These are phyloP conservation scores for Fusarium multiceps DNA, from an alignment of 2,329 filamentous ascomycete species.

Conservation along the genomic window DNA sequence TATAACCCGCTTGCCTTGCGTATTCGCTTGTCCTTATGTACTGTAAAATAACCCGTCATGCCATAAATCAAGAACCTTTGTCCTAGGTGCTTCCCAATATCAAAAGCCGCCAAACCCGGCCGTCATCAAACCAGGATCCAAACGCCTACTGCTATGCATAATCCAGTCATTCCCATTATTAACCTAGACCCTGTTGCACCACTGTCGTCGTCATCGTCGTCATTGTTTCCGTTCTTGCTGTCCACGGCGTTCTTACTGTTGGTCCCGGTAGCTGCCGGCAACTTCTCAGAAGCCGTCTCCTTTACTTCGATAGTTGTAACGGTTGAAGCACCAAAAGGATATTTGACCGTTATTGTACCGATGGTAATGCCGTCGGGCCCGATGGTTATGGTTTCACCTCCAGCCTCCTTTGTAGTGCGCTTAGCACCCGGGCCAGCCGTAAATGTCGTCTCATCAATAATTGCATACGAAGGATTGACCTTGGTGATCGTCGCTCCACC, in stretches of 20 bases:
- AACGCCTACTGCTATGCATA: constrained; percentile 57
- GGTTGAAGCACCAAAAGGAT: constrained; percentile 59
- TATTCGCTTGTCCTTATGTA: not conserved
- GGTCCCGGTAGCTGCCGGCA: constrained; percentile 46
- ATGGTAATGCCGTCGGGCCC: constrained; percentile 63
- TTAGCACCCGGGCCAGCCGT: constrained; percentile 60
- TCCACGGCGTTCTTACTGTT: constrained; percentile 19
- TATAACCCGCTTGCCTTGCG: not conserved
- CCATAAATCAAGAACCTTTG: not conserved
- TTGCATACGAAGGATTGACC: constrained; percentile 59
- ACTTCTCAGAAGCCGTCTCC: constrained; percentile 36
- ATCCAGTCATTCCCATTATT: constrained; percentile 35
- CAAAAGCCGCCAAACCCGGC: constrained; percentile 1
- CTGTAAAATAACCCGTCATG: not conserved
- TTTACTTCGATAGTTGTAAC: constrained; percentile 55
- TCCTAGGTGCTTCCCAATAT: not conserved
- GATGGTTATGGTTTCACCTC: constrained; percentile 63
- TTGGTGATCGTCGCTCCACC: constrained; percentile 65
- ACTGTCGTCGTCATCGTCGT: constrained; percentile 38
- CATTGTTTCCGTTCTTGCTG: constrained; percentile 24
- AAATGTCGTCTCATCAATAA: constrained; percentile 63
- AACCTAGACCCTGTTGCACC: constrained; percentile 25
- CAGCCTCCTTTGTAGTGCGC: constrained; percentile 59
- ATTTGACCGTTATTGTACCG: constrained; percentile 57
- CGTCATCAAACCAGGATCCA: constrained; percentile 49